phyloP scores from a whole-genome alignment of 2,329 filamentous ascomycete species.

The Diplodia sapinea region DNA sequence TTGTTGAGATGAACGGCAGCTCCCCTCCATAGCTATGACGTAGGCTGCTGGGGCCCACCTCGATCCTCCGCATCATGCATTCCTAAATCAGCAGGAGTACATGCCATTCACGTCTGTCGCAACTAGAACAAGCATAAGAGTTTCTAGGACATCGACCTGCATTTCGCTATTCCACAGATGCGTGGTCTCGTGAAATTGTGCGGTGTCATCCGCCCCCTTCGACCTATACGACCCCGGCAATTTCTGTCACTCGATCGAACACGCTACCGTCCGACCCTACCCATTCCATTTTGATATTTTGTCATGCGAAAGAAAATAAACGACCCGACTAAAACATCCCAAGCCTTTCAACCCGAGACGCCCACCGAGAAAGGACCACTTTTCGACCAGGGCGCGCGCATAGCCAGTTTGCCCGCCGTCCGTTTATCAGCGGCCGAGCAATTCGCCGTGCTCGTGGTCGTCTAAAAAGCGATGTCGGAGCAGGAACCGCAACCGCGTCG shows the following conservation, averaged over 20 bases:
- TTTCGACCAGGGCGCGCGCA: constrained; percentile 14
- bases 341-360: constrained; percentile 32
- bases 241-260: constrained; percentile 58
- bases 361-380: constrained; percentile 24
- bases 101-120: background rate
- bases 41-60: constrained; percentile 7
- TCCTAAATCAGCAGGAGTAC: background rate
- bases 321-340: constrained; percentile 26
- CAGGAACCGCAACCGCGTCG: constrained; percentile 14
- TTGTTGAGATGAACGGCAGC: constrained; percentile 22
- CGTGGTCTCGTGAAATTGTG: constrained; percentile 32
- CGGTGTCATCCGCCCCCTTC: constrained; percentile 46
- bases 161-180: constrained; percentile 33
- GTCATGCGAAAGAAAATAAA: constrained; percentile 29
- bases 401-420: background rate
- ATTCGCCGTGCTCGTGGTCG: constrained; percentile 19
- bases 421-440: constrained; percentile 4
- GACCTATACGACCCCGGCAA: constrained; percentile 55
- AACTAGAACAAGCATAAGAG: background rate
- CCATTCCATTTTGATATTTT: constrained; percentile 34
- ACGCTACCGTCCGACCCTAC: constrained; percentile 56
- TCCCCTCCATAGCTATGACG: constrained; percentile 27
- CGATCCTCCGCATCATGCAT: constrained; percentile 18
- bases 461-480: constrained; percentile 19
- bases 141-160: constrained; percentile 31